Base-by-base conservation (phyloP, 139 green algal species). In the Zygnema circumcarinatum region DNA sequence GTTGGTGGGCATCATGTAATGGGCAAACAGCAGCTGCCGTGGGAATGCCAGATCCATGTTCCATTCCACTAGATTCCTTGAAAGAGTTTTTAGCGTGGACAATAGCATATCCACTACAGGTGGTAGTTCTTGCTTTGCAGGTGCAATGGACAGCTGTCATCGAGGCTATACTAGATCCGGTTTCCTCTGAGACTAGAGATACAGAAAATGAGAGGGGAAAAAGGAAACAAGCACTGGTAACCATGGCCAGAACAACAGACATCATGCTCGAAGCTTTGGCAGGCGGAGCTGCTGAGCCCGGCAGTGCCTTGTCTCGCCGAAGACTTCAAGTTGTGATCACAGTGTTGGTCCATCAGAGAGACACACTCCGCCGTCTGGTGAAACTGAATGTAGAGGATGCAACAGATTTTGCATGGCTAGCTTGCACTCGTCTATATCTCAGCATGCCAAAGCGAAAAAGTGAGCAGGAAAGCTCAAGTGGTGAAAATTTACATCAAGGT, bases 341-440 rank as follows among this genome's bases (percentile, higher is more conserved):
- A 2, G 76, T 79, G 72, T 31, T 88, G 39, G 83, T 88, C 3
- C 76, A 88, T 75, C 83, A 88, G 83, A 38, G 79, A 39, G 73
- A 72, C 25, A 74, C n/a, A 11, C 32, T 38, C 25, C 38, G 79
- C 29, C 35, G 2, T 36, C 73, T 88, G 83, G 36, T 86, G 73
- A 0, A 84, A 52, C 7, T 42, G 2, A 16, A 40, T 32, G 74
- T 67, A 22, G 73, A 38, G 21, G 22, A 1, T 32, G 78, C 47
- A 22, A 42, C 35, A 25, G 75, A 88, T 33, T 87, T 87, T 32
- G 74, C 36, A 21, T 87, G 81, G 81, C 81, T 82, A 32, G 41
- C 83, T 11, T 87, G 36, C 39, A 87, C 73, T n/a, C 83, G n/a
- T 75, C 35, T 39, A 38, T 88, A 39, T 38, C 29, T 69, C 36